A percentile compares a stretch with the other conserved stretches of the same genome.
Evolutionary conservation across 2,329 filamentous ascomycete species (phyloP).

Genomic region (Talaromyces verruculosus): DNA sequence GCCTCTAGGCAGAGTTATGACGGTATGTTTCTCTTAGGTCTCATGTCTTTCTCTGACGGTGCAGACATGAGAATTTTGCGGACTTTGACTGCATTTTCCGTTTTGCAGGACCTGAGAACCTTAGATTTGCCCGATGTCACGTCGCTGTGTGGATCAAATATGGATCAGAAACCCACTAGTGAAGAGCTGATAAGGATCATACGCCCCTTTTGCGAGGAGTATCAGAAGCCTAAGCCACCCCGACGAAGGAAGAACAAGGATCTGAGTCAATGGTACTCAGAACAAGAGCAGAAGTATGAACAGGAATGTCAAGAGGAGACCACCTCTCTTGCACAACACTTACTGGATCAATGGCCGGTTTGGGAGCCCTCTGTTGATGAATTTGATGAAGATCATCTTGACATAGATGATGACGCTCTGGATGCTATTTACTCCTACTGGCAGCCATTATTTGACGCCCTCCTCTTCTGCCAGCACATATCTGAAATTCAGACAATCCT

Average conservation of each 20-base stretch:
- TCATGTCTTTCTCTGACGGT: constrained; percentile 44
- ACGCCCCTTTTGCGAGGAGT: constrained; percentile 6
- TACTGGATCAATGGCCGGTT: constrained; percentile 52
- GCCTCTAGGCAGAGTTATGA: constrained; percentile 20
- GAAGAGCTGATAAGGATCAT: background rate
- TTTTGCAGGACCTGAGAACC: constrained; percentile 30
- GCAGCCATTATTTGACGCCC: background rate
- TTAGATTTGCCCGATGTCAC: background rate
- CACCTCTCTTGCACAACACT: constrained; percentile 39
- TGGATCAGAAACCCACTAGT: background rate
- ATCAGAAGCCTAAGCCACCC: constrained; percentile 36
- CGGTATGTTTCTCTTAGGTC: constrained; percentile 50
- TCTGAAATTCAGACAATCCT: constrained; percentile 9
- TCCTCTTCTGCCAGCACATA: constrained; percentile 2
- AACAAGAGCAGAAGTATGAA: constrained; percentile 35
- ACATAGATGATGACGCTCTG: constrained; percentile 26
- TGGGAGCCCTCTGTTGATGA: constrained; percentile 32
- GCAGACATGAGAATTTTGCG: constrained; percentile 45
- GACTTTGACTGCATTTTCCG: constrained; percentile 47
- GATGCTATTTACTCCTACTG: constrained; percentile 4
- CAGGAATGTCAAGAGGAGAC: constrained; percentile 33
- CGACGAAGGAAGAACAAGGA: constrained; percentile 27
- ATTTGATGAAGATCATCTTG: constrained; percentile 24
- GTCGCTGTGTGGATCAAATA: constrained; percentile 8
- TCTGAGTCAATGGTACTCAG: background rate